phyloP scores from a whole-genome alignment of 257 asterid genomes.

The Forsythia suspensa region DNA sequence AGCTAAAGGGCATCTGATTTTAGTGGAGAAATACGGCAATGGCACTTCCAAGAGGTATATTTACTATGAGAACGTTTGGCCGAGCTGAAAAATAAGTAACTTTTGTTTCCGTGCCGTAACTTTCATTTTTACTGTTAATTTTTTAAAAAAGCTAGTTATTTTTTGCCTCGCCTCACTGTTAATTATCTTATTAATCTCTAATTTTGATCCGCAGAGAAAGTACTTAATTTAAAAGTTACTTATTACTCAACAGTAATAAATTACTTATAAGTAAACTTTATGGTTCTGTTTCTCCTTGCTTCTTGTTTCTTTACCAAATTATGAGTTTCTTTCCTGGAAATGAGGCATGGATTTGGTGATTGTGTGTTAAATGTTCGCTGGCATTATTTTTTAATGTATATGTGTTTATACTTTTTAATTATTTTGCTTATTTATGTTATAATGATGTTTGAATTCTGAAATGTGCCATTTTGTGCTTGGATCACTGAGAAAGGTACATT shows the following conservation, averaged over 20 bases:
- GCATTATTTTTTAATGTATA: neutral
- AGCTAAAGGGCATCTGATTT: conserved; percentile 38
- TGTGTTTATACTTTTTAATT: neutral
- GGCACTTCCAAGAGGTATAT: conserved; percentile 79
- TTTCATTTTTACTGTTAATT: no score
- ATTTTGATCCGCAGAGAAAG: no score
- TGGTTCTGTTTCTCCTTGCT: neutral
- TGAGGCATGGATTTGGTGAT: neutral
- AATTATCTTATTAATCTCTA: no score
- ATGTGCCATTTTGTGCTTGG: conserved; percentile 6
- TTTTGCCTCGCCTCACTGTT: no score
- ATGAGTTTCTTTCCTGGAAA: neutral
- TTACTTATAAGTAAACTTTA: neutral
- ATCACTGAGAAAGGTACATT: conserved; percentile 53
- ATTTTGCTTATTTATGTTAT: conserved; percentile 5
- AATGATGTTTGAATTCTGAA: neutral
- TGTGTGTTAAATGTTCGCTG: neutral
- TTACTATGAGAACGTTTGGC: neutral
- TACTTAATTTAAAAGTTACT: neutral
- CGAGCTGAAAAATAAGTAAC: no score
- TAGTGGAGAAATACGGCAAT: conserved; percentile 75
- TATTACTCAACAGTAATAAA: neutral
- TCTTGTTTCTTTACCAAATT: neutral
- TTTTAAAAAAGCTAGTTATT: no score
- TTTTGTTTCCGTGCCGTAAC: no score